Base-by-base conservation (phyloP, 495 filamentous ascomycete genomes). In the Trichoderma reesei region DNA sequence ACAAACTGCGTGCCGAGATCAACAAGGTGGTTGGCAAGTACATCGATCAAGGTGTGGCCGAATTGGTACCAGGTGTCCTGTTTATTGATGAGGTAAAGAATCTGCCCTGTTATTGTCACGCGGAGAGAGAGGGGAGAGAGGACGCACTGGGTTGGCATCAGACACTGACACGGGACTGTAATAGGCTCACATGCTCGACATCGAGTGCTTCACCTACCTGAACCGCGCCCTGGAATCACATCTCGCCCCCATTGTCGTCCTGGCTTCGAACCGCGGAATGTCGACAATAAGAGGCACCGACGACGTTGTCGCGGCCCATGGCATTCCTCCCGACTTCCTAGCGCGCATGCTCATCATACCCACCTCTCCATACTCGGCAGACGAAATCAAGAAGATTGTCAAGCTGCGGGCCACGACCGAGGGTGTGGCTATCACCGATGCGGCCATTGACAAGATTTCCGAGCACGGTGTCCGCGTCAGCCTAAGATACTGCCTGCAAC, bases 21-120 rank as follows among this genome's bases (percentile, higher is more conserved):
- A 95, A 98, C 83, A 98, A 96, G 79, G 93, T 98, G 6, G 94
- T 98, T 63, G 95, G 88, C 79, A 90, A 91, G 74, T 98, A 97
- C 75, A 98, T 98, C 67, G 93, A 97, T 68, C 92, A 96, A 76
- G 93, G 93, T 48, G 90, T 96, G n/a, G 94, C 94, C 3, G 94
- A 98, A 78, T 85, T 98, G 51, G 91, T 98, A 38, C 94, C 94
- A 9, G 94, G 94, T 64, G 94, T 98, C 61, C 81, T 98, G 37
- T 98, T 98, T 77, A 98, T 98, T 67, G 94, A 98, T 68, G 94
- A 98, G 85, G 92, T 94, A 82, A 69, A 83, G 72, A 5, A 6
- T 8, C 42, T 6, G 56, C 60, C 41, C 13, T n/a, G 9, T 34
- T 31, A 34, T 41, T 56, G n/a, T 62, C 11, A 10, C 33, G 56